These are phyloP conservation scores for Dorcoceras hygrometricum DNA, from an alignment of 257 asterid species.

Conservation along the genomic window DNA sequence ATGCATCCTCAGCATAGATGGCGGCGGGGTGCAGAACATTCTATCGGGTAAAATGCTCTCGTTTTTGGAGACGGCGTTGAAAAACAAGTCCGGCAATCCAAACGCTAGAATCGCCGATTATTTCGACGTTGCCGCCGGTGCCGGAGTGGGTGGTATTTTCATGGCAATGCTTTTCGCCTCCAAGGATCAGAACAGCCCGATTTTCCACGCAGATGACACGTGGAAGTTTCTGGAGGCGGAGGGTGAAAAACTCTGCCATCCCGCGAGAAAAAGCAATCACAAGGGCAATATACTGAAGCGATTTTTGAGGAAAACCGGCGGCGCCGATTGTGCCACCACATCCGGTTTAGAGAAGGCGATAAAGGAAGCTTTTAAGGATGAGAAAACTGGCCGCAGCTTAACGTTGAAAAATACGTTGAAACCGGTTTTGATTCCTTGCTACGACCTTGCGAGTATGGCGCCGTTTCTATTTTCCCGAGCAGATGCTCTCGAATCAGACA, in stretches of 20 bases:
- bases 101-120: conserved; percentile 86
- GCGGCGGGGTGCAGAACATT: conserved; percentile 84
- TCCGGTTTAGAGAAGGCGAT: conserved; percentile 60
- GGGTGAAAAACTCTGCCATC: conserved; percentile 45
- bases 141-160: conserved; percentile 91
- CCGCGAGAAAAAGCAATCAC: conserved; percentile 25
- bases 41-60: conserved; percentile 70
- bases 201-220: conserved; percentile 79
- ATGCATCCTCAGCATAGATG: conserved; percentile 77
- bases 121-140: conserved; percentile 91
- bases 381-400: conserved; percentile 57
- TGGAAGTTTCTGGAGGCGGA: conserved; percentile 82
- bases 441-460: conserved; percentile 79
- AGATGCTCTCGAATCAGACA: conserved; percentile 84
- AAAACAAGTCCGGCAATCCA: conserved; percentile 65
- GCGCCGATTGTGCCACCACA: conserved; percentile 28
- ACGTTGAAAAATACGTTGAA: conserved; percentile 82
- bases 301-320: conserved; percentile 38
- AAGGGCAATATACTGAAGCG: conserved; percentile 45
- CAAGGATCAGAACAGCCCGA: conserved; percentile 52
- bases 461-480: conserved; percentile 95
- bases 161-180: conserved; percentile 88
- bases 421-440: conserved; percentile 91
- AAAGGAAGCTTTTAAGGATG: conserved; percentile 73
- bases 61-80: conserved; percentile 77